A percentile compares a stretch with the other conserved stretches of the same genome.
These are phyloP conservation scores for Pseudevernia furfuracea DNA, from an alignment of 495 filamentous ascomycete species.

Conservation along the genomic window DNA sequence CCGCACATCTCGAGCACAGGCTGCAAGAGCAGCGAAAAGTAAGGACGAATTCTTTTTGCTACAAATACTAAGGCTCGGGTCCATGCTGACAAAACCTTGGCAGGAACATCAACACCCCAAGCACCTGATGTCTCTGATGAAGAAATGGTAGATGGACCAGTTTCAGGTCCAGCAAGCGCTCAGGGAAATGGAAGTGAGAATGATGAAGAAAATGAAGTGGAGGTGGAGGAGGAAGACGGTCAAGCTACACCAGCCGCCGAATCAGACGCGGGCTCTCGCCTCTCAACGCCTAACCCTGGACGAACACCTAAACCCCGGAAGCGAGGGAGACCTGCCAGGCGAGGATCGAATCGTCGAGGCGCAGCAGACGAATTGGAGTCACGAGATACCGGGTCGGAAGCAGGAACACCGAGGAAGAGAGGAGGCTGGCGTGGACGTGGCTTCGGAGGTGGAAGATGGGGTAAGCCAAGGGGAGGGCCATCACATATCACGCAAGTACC, in stretches of 20 bases:
- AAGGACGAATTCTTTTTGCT: slow-evolving; percentile 15
- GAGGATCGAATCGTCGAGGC: slow-evolving; percentile 69
- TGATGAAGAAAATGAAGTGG: slow-evolving; percentile 30
- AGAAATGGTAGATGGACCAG: slow-evolving; percentile 40
- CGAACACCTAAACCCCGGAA: slow-evolving; percentile 57
- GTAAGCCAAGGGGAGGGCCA: slow-evolving; percentile 60
- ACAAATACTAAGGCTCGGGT: not conserved
- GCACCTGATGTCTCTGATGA: slow-evolving; percentile 43
- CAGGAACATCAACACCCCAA: slow-evolving; percentile 41
- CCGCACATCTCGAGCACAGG: slow-evolving; percentile 42
- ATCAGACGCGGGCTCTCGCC: slow-evolving; percentile 34
- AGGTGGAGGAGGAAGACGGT: slow-evolving; percentile 30
- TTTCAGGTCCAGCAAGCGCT: slow-evolving; percentile 35
- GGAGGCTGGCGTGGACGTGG: slow-evolving; percentile 64
- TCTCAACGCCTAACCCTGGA: slow-evolving; percentile 32
- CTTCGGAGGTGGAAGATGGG: slow-evolving; percentile 59
- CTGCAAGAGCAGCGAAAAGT: slow-evolving; percentile 45
- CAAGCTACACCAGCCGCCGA: slow-evolving; percentile 36
- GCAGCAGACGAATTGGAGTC: slow-evolving; percentile 50
- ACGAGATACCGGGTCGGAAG: slow-evolving; percentile 45
- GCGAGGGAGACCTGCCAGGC: slow-evolving; percentile 79
- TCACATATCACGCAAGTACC: slow-evolving; percentile 72
- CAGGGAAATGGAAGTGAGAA: slow-evolving; percentile 30
- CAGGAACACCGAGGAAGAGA: slow-evolving; percentile 54
- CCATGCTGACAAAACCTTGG: slow-evolving; percentile 6